Base-by-base conservation (phyloP, 768 basidiomycete species). In the Coprinopsis marcescibilis region DNA sequence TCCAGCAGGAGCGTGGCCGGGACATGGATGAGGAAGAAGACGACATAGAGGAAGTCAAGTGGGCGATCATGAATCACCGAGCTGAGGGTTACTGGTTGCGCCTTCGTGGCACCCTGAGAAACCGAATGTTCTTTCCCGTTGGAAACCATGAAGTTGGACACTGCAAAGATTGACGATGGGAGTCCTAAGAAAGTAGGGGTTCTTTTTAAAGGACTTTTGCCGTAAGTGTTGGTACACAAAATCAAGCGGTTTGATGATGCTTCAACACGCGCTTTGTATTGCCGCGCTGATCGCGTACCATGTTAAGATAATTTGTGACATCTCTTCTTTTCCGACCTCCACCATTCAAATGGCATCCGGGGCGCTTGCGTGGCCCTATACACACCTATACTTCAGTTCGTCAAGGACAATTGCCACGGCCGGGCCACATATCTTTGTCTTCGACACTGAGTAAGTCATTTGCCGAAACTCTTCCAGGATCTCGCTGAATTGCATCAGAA, bases 81-180 rank as follows among this genome's bases (percentile, higher is more conserved):
- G n/a, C n/a, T n/a, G n/a, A n/a, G n/a, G n/a, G n/a, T n/a, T n/a
- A n/a, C n/a, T n/a, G n/a, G n/a, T n/a, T n/a, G n/a, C n/a, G n/a
- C n/a, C n/a, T n/a, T n/a, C n/a, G n/a, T n/a, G n/a, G n/a, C n/a
- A n/a, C n/a, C n/a, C n/a, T n/a, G n/a, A n/a, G n/a, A n/a, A n/a
- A n/a, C n/a, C n/a, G n/a, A n/a, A n/a, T n/a, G n/a, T n/a, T n/a
- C n/a, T n/a, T n/a, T n/a, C n/a, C n/a, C n/a, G n/a, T n/a, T n/a
- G n/a, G n/a, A n/a, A n/a, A 86, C 90, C 0, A 56, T 41, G 50
- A 87, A 85, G 59, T 89, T 90, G 2, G 87, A 23, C 2, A 85
- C n/a, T n/a, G n/a, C n/a, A n/a, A n/a, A n/a, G n/a, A n/a, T n/a
- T n/a, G n/a, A n/a, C n/a, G n/a, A n/a, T n/a, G n/a, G n/a, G n/a